Base-by-base conservation (phyloP, 352 stramenopile genomes). In the Phytophthora pini region DNA sequence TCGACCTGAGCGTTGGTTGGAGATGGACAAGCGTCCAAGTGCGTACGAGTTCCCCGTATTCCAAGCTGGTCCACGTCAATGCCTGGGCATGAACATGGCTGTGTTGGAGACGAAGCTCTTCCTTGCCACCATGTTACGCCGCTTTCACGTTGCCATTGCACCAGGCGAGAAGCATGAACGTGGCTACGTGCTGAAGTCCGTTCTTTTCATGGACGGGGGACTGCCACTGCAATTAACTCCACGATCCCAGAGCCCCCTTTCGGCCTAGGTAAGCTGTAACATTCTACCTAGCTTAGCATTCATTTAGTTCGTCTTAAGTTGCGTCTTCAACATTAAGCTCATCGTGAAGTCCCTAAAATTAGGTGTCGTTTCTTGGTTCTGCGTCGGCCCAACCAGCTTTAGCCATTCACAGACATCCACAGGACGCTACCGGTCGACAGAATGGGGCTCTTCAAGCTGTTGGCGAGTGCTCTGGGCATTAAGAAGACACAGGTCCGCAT, bases 391-490 rank as follows among this genome's bases (percentile, higher is more conserved):
- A 15, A 24, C 29, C 13, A 32, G 47, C n/a, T 34, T 56, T 48
- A 64, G 53, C 48, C 48, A 66, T 61, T 55, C 46, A 66, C 38
- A 54, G 57, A 61, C 41, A 57, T 46, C 31, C 11, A 4, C 31
- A 36, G 31, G 9, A 36, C 31, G 9, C 8, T 36, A 36, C 31
- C 31, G 10, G 31, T 51, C 26, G 20, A 50, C 22, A 13, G 4
- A 34, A 97, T 97, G 89, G 88, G 89, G 22, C 66, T 97, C 8
- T 96, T 97, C 74, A 94, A 95, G 74, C 68, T 87, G 62, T 69
- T 97, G 22, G 80, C 84, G 29, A 84, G 65, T 38, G 86, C 88
- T 20, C 66, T 97, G 48, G 87, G 86, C 12, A 85, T 95, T 56
- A 91, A 90, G 70, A 93, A 93, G 72, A 84, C 76, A 15, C 77